These are phyloP conservation scores for Oehlia diaphana DNA, from an alignment of 192 early-diverging fungal species.

Conservation along the genomic window DNA sequence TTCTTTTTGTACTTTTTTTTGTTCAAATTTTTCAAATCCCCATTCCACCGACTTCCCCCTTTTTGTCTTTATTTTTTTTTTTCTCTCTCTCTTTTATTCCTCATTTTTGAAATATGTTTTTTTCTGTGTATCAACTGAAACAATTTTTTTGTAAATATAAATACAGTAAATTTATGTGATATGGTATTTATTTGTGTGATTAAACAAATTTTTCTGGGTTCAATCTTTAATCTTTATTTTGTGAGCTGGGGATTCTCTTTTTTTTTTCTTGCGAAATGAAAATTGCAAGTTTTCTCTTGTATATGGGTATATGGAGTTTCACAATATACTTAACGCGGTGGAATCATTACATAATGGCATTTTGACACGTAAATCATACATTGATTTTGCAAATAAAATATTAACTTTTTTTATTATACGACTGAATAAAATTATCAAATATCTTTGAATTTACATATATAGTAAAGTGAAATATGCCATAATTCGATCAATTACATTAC, in stretches of 20 bases:
- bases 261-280: background rate
- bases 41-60: background rate
- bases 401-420: background rate
- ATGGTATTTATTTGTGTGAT: background rate
- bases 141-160: conserved; percentile 11
- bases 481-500: conserved; percentile 1
- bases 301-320: background rate
- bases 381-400: background rate
- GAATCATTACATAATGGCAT: background rate
- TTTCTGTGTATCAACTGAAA: conserved; percentile 8
- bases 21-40: background rate
- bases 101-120: conserved; percentile 8
- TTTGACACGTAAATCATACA: background rate
- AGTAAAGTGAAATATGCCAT: background rate
- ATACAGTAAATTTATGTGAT: conserved; percentile 23
- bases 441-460: background rate
- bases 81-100: background rate
- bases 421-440: background rate
- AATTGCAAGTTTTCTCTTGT: background rate
- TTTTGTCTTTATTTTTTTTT: background rate
- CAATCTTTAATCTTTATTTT: background rate
- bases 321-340: background rate
- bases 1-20: conserved; percentile 3
- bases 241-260: background rate
- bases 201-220: background rate